Percentiles rank a stretch among this genome's conserved stretches.
Conservation (phyloP, 495 filamentous ascomycete genomes). For the Penicillium psychrofluorescens region DNA sequence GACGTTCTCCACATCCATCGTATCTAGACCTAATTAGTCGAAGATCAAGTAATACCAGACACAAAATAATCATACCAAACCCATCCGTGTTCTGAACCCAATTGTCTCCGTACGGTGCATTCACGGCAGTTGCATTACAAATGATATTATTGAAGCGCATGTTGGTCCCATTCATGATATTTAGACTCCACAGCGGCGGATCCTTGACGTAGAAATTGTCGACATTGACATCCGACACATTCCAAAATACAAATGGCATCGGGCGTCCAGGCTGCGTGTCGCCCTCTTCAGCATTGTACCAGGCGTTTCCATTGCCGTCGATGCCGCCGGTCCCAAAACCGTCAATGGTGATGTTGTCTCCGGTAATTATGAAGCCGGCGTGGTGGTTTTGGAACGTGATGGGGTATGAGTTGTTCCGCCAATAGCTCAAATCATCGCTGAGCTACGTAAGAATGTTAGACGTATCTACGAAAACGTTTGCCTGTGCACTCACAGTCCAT, state of each 20-base stretch:
- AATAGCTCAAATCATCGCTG: constrained; percentile 46
- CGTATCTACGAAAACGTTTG: not conserved
- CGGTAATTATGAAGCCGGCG: constrained; percentile 46
- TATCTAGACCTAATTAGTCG: constrained; percentile 22
- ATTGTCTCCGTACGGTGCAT: constrained; percentile 45
- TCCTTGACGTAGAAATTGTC: constrained; percentile 47
- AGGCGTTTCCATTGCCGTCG: constrained; percentile 47
- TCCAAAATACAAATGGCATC: constrained; percentile 58
- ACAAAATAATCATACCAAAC: constrained; percentile 26
- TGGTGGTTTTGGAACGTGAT: constrained; percentile 51
- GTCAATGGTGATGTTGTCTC: constrained; percentile 41
- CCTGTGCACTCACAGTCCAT: constrained; percentile 30
- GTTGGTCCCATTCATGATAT: constrained; percentile 54
- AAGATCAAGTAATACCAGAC: too few species aligned
- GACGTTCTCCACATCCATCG: constrained; percentile 49
- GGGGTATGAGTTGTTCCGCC: constrained; percentile 47
- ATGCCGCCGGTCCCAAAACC: constrained; percentile 46
- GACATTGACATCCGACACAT: constrained; percentile 46
- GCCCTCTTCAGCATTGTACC: constrained; percentile 39
- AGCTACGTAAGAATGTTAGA: constrained; percentile 19
- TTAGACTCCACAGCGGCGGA: constrained; percentile 46
- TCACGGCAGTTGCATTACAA: constrained; percentile 39
- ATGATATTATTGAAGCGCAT: constrained; percentile 47
- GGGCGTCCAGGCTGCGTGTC: constrained; percentile 42
- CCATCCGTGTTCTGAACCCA: constrained; percentile 57